Evolutionary conservation across 208 protist genomes (phyloP).

Genomic region (Acanthamoeba culbertsoni): DNA sequence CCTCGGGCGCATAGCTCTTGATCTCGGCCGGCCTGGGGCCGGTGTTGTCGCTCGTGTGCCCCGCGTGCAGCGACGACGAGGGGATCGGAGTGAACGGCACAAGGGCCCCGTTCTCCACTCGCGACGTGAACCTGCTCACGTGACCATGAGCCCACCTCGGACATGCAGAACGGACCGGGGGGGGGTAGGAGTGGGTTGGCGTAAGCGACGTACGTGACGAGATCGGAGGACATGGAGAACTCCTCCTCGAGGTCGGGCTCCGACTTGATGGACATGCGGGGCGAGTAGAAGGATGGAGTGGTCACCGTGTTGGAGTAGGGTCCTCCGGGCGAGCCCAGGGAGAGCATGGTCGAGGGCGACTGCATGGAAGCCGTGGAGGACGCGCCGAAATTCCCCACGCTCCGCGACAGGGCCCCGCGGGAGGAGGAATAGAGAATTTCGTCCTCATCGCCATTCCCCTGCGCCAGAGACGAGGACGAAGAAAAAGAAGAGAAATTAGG

Average conservation of each 20-base stretch:
- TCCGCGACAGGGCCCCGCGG: neutral
- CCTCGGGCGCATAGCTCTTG: slow-evolving; percentile 35
- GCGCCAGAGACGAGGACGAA: neutral
- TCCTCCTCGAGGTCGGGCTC: slow-evolving; percentile 35
- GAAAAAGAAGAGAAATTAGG: neutral
- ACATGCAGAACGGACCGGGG: neutral
- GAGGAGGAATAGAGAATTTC: neutral
- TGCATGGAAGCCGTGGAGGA: neutral
- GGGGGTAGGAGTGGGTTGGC: neutral
- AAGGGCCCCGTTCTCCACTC: slow-evolving; percentile 5
- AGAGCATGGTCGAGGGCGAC: slow-evolving; percentile 1
- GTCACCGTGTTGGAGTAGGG: neutral
- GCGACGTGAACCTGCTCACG: slow-evolving; percentile 28
- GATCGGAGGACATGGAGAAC: neutral
- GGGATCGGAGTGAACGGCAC: slow-evolving; percentile 25
- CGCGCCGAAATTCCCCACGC: neutral
- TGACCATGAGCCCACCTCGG: too few species aligned
- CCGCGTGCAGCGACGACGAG: neutral
- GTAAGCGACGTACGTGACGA: neutral
- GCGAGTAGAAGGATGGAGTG: neutral
- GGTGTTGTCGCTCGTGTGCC: neutral
- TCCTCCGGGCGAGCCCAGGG: neutral
- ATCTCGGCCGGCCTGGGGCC: slow-evolving; percentile 21
- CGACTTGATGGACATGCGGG: slow-evolving; percentile 13
- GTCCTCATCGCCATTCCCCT: neutral